phyloP scores from a whole-genome alignment of 2,329 filamentous ascomycete genomes.

The Penicillium sp. region DNA sequence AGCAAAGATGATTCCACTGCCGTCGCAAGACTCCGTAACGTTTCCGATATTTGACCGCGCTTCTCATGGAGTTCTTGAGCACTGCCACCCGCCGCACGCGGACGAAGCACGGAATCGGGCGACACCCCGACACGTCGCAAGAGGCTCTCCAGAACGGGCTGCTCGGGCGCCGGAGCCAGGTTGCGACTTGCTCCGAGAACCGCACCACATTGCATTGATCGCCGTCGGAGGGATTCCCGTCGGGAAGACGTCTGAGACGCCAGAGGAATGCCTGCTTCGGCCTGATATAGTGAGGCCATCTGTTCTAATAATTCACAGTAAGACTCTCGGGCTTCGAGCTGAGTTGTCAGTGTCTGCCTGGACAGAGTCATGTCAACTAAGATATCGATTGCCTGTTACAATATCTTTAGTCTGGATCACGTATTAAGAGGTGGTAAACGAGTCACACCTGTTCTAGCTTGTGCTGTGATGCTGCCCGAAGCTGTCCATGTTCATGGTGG shows the following conservation, averaged over 20 bases:
- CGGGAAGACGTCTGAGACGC: conserved; percentile 21
- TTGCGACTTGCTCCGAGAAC: conserved; percentile 15
- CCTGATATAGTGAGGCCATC: conserved; percentile 29
- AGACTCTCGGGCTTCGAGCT: conserved; percentile 32
- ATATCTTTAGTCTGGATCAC: conserved; percentile 10
- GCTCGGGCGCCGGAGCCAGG: conserved; percentile 13
- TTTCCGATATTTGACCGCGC: conserved; percentile 26
- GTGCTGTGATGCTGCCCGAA: conserved; percentile 28
- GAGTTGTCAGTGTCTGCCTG: conserved; percentile 26
- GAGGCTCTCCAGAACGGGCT: conserved; percentile 27
- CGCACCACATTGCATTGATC: conserved; percentile 22
- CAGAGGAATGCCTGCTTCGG: conserved; percentile 25
- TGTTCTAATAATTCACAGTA: conserved; percentile 32
- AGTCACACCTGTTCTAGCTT: conserved; percentile 33
- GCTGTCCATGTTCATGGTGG: conserved; percentile 28
- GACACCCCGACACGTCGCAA: conserved; percentile 34
- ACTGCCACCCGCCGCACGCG: conserved; percentile 17
- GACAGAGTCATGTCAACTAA: conserved; percentile 33
- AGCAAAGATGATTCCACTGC: conserved; percentile 31
- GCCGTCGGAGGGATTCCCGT: conserved; percentile 26
- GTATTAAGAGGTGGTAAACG: not conserved
- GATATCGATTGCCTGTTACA: conserved; percentile 29
- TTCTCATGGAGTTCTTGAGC: conserved; percentile 27
- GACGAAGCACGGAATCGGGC: conserved; percentile 24
- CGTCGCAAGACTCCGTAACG: conserved; percentile 24